Evolutionary conservation across 768 basidiomycete species (phyloP).

Genomic region (Rhizopogon rudus): DNA sequence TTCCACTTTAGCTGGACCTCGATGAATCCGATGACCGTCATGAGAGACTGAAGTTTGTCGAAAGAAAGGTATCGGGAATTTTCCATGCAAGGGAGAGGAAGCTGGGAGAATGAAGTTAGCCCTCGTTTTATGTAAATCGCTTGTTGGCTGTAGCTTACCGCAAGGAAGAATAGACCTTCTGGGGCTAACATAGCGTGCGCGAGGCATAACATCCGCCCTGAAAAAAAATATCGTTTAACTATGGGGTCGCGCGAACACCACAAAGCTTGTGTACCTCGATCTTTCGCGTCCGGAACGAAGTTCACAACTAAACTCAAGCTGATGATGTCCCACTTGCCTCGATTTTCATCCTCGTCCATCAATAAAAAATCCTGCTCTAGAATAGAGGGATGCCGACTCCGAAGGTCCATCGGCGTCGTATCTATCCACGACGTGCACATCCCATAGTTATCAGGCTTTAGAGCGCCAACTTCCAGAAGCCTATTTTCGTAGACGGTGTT

Average conservation of each 20-base stretch:
- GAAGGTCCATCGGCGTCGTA: slow-evolving; percentile 74
- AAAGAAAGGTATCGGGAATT: slow-evolving; percentile 83
- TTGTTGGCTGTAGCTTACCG: slow-evolving; percentile 37
- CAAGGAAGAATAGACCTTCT: slow-evolving; percentile 64
- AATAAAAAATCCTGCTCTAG: slow-evolving; percentile 82
- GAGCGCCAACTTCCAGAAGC: slow-evolving; percentile 84
- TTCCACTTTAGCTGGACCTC: slow-evolving; percentile 59
- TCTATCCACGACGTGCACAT: slow-evolving; percentile 67
- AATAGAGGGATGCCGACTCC: slow-evolving; percentile 77
- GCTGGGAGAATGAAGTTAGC: slow-evolving; percentile 34
- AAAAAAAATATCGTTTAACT: slow-evolving; percentile 1
- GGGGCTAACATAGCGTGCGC: slow-evolving; percentile 51
- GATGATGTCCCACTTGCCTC: slow-evolving; percentile 66
- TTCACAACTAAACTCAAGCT: slow-evolving; percentile 89
- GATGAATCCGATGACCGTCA: slow-evolving; percentile 60
- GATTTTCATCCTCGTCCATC: slow-evolving; percentile 47
- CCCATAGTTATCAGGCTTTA: slow-evolving; percentile 78
- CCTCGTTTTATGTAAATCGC: neutral
- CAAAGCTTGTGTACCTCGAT: slow-evolving; percentile 53
- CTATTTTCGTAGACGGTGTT: slow-evolving; percentile 32
- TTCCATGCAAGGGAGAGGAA: slow-evolving; percentile 78
- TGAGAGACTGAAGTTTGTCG: slow-evolving; percentile 50
- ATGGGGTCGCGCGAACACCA: neutral
- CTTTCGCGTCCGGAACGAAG: slow-evolving; percentile 70
- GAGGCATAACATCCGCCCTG: slow-evolving; percentile 69